Evolutionary conservation across 805 yeast genomes (phyloP).

Genomic region (Candida palmyrensis): DNA sequence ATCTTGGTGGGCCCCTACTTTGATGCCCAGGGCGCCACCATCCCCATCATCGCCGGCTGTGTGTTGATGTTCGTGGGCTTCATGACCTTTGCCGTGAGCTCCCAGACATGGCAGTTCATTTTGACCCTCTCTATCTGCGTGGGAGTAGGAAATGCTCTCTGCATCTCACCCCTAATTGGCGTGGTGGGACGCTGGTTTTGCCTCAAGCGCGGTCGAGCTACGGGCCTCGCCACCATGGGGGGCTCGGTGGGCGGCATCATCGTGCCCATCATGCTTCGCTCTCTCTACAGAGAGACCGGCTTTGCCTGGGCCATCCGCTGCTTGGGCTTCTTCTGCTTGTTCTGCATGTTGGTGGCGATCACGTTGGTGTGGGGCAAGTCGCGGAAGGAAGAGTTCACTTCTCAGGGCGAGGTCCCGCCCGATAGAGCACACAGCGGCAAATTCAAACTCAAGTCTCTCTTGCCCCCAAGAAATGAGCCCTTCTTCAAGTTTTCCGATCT

Average conservation of each 20-base stretch:
- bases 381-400: conserved; percentile 1
- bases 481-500: conserved; percentile 3
- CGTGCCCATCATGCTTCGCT: conserved; percentile 49
- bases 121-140: conserved; percentile 49
- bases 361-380: conserved; percentile 25
- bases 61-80: conserved; percentile 41
- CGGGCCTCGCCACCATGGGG: conserved; percentile 61
- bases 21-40: conserved; percentile 54
- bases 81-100: conserved; percentile 51
- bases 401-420: not conserved
- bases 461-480: not conserved
- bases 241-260: conserved; percentile 65
- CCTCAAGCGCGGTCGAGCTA: conserved; percentile 48
- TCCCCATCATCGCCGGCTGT: conserved; percentile 43
- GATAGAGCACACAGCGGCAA: not conserved
- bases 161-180: conserved; percentile 56
- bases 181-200: conserved; percentile 65
- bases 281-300: conserved; percentile 44
- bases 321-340: conserved; percentile 31
- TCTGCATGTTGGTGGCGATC: conserved; percentile 19
- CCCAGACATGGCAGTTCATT: conserved; percentile 53
- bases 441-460: not conserved
- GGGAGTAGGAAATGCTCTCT: conserved; percentile 56
- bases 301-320: conserved; percentile 57
- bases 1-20: conserved; percentile 53